Percentiles rank a stretch among this genome's conserved stretches.
These are phyloP conservation scores for Yamadazyma kitorensis DNA, from an alignment of 805 yeast species.

Conservation along the genomic window DNA sequence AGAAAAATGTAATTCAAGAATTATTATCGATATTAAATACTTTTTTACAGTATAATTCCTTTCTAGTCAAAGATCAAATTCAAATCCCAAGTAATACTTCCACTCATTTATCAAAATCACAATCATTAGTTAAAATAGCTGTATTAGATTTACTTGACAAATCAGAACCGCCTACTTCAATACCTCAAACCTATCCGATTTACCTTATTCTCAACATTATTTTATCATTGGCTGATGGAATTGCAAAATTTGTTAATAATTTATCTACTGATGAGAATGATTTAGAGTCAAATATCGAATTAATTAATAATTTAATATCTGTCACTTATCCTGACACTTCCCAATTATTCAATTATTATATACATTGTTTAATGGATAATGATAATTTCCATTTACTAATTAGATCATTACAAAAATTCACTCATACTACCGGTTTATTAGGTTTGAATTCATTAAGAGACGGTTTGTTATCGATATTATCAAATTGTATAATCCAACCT, in stretches of 20 bases:
- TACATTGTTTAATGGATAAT: constrained; percentile 67
- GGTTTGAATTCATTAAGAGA: constrained; percentile 57
- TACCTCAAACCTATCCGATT: constrained; percentile 58
- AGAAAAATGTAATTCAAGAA: constrained; percentile 60
- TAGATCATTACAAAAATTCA: constrained; percentile 72
- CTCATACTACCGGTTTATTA: constrained; percentile 82
- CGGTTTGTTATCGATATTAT: constrained; percentile 31
- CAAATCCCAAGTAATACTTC: constrained; percentile 9
- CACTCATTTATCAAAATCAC: constrained; percentile 33
- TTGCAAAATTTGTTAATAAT: constrained; percentile 51
- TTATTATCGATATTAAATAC: constrained; percentile 36
- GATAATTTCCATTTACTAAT: constrained; percentile 67
- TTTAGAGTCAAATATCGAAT: constrained; percentile 37
- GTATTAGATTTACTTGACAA: constrained; percentile 80
- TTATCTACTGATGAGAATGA: constrained; percentile 21
- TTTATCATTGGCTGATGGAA: constrained; percentile 62
- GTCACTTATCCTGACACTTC: constrained; percentile 24
- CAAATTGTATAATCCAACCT: constrained; percentile 21
- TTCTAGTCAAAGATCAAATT: constrained; percentile 18
- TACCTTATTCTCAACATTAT: constrained; percentile 55
- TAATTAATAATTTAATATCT: constrained; percentile 31
- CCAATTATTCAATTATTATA: constrained; percentile 33
- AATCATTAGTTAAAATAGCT: constrained; percentile 49
- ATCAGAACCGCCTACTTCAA: constrained; percentile 62
- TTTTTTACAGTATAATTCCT: constrained; percentile 19